Evolutionary conservation across 1,284 basidiomycete genomes (phyloP), one percentile per base, ranked within the genome.

Genomic region (Moesziomyces parantarcticus): DNA sequence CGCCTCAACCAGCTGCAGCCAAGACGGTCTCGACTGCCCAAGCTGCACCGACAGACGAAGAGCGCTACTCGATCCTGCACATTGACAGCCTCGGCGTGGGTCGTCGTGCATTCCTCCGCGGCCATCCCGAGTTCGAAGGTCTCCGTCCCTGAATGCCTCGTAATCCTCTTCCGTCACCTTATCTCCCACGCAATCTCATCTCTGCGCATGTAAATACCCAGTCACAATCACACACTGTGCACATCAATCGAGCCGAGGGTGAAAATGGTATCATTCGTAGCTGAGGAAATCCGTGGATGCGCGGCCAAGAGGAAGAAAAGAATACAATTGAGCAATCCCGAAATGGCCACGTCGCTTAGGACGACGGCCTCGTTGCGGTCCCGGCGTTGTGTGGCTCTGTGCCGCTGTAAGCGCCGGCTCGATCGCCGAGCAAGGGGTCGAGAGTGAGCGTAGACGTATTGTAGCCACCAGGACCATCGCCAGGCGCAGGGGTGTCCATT

Each of bases 1-100:
- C 42, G 39, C 23, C 29, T 34, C 25, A 34, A 42, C 21, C 10
- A 11, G 22, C 45, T 21, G 41, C 41, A 47, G 11, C 14, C 8
- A 29, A 40, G 43, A 44, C 3, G 14, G 13, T 21, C 29, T 14
- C n/a, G 10, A 8, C 50, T n/a, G 45, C 22, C 29, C 9, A 8
- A 11, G 18, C 23, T n/a, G 21, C 41, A 11, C n/a, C 43, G 20
- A 36, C 16, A 16, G 43, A 44, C 21, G 32, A 61, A 20, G 50
- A 50, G 14, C 54, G 64, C 23, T 76, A 76, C 48, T 78, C 76
- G 21, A 71, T 78, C 49, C 40, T 78, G 21, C 76, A 78, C 51
- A 68, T 74, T 48, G 76, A 78, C 50, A 52, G 59, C 26, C 29
- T 57, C 9, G 76, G 76, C 20, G 46, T 78, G 7, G 76, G 68